Conservation (phyloP, 2,329 filamentous ascomycete genomes). For the Sporothrix variecibatus region DNA sequence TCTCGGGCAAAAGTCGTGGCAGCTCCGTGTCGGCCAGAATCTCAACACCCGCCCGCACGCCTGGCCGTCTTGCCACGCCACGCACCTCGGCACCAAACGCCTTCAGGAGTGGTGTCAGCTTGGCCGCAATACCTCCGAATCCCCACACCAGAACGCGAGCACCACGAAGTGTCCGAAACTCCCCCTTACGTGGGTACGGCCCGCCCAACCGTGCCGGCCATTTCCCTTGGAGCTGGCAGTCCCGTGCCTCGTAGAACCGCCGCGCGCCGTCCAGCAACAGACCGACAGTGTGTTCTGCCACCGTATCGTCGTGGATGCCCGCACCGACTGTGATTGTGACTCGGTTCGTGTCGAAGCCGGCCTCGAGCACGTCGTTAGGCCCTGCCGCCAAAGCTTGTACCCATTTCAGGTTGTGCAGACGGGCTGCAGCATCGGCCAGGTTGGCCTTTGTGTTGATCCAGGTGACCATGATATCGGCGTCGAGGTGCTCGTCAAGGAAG, state of each 20-base stretch:
- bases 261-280: slow-evolving; percentile 43
- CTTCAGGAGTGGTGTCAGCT: not conserved
- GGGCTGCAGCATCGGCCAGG: slow-evolving; percentile 46
- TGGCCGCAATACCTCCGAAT: not conserved
- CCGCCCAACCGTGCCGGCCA: slow-evolving; percentile 44
- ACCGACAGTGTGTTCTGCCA: slow-evolving; percentile 36
- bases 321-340: not conserved
- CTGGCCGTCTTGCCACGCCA: not conserved
- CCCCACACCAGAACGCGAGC: not conserved
- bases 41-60: not conserved
- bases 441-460: slow-evolving; percentile 47
- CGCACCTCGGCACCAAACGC: not conserved
- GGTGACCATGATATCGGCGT: slow-evolving; percentile 49
- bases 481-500: slow-evolving; percentile 46
- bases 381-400: slow-evolving; percentile 29
- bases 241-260: slow-evolving; percentile 47
- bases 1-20: not conserved
- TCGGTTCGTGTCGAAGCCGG: not conserved
- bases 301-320: not conserved
- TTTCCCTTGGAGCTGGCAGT: slow-evolving; percentile 45
- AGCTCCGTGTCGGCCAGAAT: not conserved
- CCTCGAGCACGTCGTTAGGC: not conserved
- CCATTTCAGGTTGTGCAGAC: slow-evolving; percentile 48
- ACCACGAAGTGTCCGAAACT: not conserved
- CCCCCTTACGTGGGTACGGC: not conserved